phyloP scores from a whole-genome alignment of 1,284 basidiomycete genomes.

The Trametes hirsuta region DNA sequence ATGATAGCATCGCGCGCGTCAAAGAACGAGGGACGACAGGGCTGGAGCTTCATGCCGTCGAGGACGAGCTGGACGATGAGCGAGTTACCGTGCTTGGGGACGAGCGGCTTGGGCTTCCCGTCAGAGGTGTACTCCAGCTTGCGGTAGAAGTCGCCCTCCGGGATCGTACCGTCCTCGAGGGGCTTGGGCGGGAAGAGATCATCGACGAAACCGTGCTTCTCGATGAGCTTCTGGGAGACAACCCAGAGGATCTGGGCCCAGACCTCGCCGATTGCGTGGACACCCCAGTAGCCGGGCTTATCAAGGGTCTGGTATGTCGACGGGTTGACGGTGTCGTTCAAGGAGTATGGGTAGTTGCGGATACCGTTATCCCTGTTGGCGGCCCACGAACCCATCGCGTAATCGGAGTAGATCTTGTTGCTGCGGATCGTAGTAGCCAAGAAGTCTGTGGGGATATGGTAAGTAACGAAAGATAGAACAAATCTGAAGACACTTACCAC shows the following conservation, averaged over 20 bases:
- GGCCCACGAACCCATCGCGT: slow-evolving; percentile 94
- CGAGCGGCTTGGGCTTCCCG: slow-evolving; percentile 56
- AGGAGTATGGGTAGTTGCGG: slow-evolving; percentile 85
- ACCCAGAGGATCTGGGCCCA: slow-evolving; percentile 96
- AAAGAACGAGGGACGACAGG: slow-evolving; percentile 91
- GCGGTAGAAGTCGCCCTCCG: slow-evolving; percentile 77
- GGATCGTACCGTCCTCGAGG: slow-evolving; percentile 60
- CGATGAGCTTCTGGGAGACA: slow-evolving; percentile 74
- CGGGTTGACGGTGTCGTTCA: slow-evolving; percentile 81
- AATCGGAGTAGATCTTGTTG: slow-evolving; percentile 73
- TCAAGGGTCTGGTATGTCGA: slow-evolving; percentile 96
- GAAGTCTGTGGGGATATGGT: slow-evolving; percentile 56
- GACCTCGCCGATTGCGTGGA: slow-evolving; percentile 92
- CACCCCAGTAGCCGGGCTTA: slow-evolving; percentile 90
- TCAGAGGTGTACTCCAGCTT: slow-evolving; percentile 38
- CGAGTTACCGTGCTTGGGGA: slow-evolving; percentile 94
- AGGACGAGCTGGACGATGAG: slow-evolving; percentile 86
- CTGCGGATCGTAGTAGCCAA: slow-evolving; percentile 85
- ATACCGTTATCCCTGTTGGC: slow-evolving; percentile 81
- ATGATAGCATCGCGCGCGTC: slow-evolving; percentile 93
- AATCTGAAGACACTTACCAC: slow-evolving; percentile 46
- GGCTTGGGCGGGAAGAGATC: slow-evolving; percentile 82
- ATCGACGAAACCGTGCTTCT: slow-evolving; percentile 80
- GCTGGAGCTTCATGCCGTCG: slow-evolving; percentile 93
- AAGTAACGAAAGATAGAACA: background rate